Evolutionary conservation across 108 stramenopile species (phyloP), one percentile per base, ranked within the genome.

Genomic region (Craspedostauros australis): DNA sequence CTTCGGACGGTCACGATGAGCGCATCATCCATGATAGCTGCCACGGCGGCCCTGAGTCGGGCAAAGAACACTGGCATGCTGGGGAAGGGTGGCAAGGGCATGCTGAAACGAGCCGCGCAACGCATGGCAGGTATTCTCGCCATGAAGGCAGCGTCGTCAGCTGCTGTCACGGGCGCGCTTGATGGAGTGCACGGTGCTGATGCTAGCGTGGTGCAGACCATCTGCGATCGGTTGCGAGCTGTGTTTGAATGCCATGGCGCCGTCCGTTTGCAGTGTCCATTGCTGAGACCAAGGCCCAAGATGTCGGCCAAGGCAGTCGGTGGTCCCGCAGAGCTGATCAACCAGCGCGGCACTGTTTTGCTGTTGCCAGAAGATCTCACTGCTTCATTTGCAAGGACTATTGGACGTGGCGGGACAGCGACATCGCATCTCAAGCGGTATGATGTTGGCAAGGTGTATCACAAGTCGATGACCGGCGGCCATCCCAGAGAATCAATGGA

Each of bases 201-300:
- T 55, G 85, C 89, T 11, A 59, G 64, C 7, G 44, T 91, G 6
- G 78, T 87, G 26, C 78, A 85, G 9, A 21, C 24, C 2, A 39
- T 86, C 29, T 73, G 70, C 22, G 31, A 40, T 1, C 55, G 62
- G 20, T 45, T 86, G 26, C 45, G 41, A 11, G 42, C 21, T 18
- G 67, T 91, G 27, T 86, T 91, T 39, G 51, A 71, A 40, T 62
- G 66, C 1, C 89, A 91, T 49, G 89, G 89, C 40, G 89, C 83
- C 15, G 68, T 81, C 0, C 76, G 52, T 46, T 65, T 91, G 37
- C 43, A 60, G 39, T 49, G 56, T 59, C 85, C 89, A 16, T 50
- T 80, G 27, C 46, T 91, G 30, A 64, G 85, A 27, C 85, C 85
- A 14, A 32, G 39, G 12, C 33, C 29, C 12, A 31, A 36, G 6